Evolutionary conservation across 331 rosid species (phyloP).

Genomic region (Phaseolus coccineus): DNA sequence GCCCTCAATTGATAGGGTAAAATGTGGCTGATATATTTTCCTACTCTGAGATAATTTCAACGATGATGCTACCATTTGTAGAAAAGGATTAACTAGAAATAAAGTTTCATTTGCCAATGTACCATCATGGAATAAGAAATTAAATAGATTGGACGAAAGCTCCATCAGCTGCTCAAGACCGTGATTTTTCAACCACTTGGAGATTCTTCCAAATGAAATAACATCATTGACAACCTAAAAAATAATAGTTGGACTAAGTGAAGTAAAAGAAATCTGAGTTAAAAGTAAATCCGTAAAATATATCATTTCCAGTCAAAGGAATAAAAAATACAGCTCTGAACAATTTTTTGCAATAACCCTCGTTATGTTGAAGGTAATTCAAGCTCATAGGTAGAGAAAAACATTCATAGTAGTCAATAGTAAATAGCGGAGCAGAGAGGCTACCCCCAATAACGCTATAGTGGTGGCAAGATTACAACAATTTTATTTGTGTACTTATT

Average conservation of each 20-base stretch:
- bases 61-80: slow-evolving; percentile 57
- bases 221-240: slow-evolving; percentile 73
- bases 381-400: neutral
- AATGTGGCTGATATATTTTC: slow-evolving; percentile 76
- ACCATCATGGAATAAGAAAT: slow-evolving; percentile 56
- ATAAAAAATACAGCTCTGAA: neutral
- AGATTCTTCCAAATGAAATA: slow-evolving; percentile 61
- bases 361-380: slow-evolving; percentile 16
- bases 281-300: slow-evolving; percentile 14
- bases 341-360: slow-evolving; percentile 4
- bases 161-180: slow-evolving; percentile 92
- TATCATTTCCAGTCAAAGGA: slow-evolving; percentile 16
- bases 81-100: slow-evolving; percentile 57
- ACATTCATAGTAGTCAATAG: neutral
- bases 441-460: too few relatives aligned
- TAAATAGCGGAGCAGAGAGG: too few relatives aligned
- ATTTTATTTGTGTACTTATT: neutral
- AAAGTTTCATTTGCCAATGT: slow-evolving; percentile 51
- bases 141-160: slow-evolving; percentile 66
- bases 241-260: slow-evolving; percentile 39
- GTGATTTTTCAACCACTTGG: slow-evolving; percentile 75
- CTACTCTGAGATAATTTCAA: slow-evolving; percentile 78
- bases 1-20: slow-evolving; percentile 72
- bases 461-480: too few relatives aligned
- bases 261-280: slow-evolving; percentile 8